Base-by-base conservation (phyloP, 208 protist species). In the Strigomonas culicis region DNA sequence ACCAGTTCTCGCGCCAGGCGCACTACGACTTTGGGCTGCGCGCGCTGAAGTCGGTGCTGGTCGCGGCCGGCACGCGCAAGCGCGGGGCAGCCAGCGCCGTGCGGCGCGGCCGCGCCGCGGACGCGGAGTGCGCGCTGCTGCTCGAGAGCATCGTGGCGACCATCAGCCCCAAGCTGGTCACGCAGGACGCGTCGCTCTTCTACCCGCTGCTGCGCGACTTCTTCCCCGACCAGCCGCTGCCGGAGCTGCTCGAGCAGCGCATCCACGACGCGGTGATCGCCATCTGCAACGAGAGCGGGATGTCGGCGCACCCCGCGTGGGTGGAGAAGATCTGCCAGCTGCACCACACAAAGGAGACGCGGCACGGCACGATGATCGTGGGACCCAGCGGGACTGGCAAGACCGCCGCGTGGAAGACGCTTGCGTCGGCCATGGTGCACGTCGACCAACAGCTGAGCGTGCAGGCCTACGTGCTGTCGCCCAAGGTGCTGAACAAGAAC, bases 1-100 rank as follows among this genome's bases (percentile, higher is more conserved):
- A 99, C 60, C 98, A 99, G 74, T 86, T 99, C 17, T 99, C 94
- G n/a, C 59, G 86, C 17, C 98, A 99, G 90, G 69, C 93, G 46
- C 99, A 99, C 85, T 99, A 99, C 84, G 99, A 99, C 83, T 99
- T 99, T 88, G 99, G 99, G 31, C 83, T 99, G 13, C 96, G 99
- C 65, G 97, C 98, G 2, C 80, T 99, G n/a, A 99, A 99, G 86
- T 94, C 88, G 43, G 98, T 99, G 10, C 89, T 99, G 13, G 86
- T 99, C 3, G 97, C 85, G 25, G 99, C 99, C 4, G 98, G 98
- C 36, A 86, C 93, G 57, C 76, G 98, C 19, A 99, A 99, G 80
- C 94, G 98, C 63, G 36, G 51, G 4, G 44, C 15, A n/a, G 25
- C 25, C 19, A 44, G 4, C 28, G 43, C 24, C 13, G 36, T n/a